These are phyloP conservation scores for Craterostigma plantagineum DNA, from an alignment of 257 asterid genomes.

Conservation along the genomic window DNA sequence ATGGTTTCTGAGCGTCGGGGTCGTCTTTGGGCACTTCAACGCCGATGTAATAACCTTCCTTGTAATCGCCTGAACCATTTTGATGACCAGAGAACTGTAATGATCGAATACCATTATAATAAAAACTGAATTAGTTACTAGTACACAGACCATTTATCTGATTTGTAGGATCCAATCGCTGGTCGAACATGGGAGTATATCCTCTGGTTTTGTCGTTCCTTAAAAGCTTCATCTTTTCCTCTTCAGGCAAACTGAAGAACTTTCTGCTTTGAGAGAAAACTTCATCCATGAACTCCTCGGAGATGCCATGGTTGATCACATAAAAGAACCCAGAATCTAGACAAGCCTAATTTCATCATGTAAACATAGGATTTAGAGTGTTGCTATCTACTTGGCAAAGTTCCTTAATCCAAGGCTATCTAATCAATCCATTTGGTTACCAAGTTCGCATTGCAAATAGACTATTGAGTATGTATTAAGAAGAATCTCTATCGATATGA, in stretches of 20 bases:
- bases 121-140: too few species aligned
- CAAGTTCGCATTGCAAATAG: too few species aligned
- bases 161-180: slow-evolving; percentile 50
- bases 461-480: too few species aligned
- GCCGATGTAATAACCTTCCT: slow-evolving; percentile 94
- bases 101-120: too few species aligned
- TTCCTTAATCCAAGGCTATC: too few species aligned
- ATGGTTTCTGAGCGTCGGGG: slow-evolving; percentile 48
- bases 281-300: slow-evolving; percentile 51
- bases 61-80: slow-evolving; percentile 53
- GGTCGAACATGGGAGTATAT: slow-evolving; percentile 76
- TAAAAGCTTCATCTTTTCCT: slow-evolving; percentile 76
- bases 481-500: too few species aligned
- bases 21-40: slow-evolving; percentile 54
- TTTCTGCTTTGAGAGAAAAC: slow-evolving; percentile 65
- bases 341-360: slow-evolving; percentile 44
- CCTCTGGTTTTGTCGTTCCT: slow-evolving; percentile 67
- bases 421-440: too few species aligned
- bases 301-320: slow-evolving; percentile 74
- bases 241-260: slow-evolving; percentile 42
- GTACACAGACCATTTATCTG: slow-evolving; percentile 46
- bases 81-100: slow-evolving; percentile 3
- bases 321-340: slow-evolving; percentile 79
- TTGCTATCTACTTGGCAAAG: too few species aligned
- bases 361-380: too few species aligned